Base-by-base conservation (phyloP, 2,329 filamentous ascomycete species). In the Trichoderma koningii region DNA sequence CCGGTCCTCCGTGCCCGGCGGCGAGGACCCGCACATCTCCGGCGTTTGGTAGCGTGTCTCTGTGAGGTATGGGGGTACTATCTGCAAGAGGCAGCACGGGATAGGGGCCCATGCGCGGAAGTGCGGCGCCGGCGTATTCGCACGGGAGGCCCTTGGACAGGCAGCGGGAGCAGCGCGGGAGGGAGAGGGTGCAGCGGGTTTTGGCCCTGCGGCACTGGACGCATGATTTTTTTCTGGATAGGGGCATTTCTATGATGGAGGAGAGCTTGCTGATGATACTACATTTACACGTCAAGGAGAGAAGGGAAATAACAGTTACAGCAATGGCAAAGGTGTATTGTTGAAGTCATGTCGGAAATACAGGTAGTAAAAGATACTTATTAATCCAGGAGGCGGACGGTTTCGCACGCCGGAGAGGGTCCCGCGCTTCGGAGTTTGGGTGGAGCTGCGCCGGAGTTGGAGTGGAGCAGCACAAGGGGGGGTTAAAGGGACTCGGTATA, bases 201-300 rank as follows among this genome's bases (percentile, higher is more conserved):
- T 69, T 69, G 38, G 64, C 47, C 3, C 52, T 55, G 10, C 68
- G 51, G 64, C 68, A 69, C 14, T 52, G 64, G n/a, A 47, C 50
- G 28, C 68, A 69, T n/a, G 68, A 64, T 45, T 66, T 69, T 28
- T 68, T 66, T 10, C 68, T 57, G 9, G 67, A 66, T 19, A 69
- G 34, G 2, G 67, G 68, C 67, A 69, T 69, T 2, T 21, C 55
- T 45, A 23, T n/a, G 21, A 12, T 19, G 23, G 14, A 38, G 3
- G n/a, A 21, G n/a, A 19, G 5, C 7, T 5, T 19, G 34, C 34
- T 14, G 34, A 38, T 14, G 34, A 12, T 1, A 4, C 14, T 14
- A 5, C 34, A 38, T 23, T 42, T 42, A 28, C 15, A 55, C 26
- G 23, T 23, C 3, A 3, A n/a, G 28, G 10, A 34, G 1, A 3